Evolutionary conservation across 805 yeast species (phyloP).

Genomic region (Cyberlindnera meyerae): DNA sequence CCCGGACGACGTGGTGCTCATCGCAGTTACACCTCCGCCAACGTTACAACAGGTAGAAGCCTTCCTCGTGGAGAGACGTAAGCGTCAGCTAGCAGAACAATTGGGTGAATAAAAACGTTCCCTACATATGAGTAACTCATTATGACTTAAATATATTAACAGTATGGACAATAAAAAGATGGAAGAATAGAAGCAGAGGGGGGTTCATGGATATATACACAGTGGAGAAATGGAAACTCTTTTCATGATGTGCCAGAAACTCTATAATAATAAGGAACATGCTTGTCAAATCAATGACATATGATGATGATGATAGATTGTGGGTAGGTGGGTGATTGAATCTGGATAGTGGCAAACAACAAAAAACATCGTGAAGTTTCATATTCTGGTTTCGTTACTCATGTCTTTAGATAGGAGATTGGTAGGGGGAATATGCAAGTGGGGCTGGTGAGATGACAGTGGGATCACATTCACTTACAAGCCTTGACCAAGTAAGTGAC

Average conservation of each 20-base stretch:
- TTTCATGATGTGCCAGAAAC: not conserved
- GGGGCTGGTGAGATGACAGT: too few species aligned
- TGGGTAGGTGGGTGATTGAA: not conserved
- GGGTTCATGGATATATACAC: constrained; percentile 4
- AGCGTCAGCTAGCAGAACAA: constrained; percentile 12
- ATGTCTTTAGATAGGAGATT: not conserved
- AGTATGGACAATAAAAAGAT: constrained; percentile 1
- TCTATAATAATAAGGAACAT: not conserved
- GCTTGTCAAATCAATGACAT: too few species aligned
- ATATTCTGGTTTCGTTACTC: constrained; percentile 7
- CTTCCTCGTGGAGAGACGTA: constrained; percentile 17
- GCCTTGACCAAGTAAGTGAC: constrained; percentile 73
- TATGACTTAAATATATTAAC: constrained; percentile 5
- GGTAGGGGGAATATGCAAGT: too few species aligned
- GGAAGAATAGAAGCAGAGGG: too few species aligned
- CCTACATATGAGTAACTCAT: not conserved
- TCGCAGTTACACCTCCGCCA: constrained; percentile 9
- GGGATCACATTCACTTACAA: constrained; percentile 43
- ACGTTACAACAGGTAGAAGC: constrained; percentile 10
- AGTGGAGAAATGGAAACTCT: constrained; percentile 1
- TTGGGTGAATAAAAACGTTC: constrained; percentile 3
- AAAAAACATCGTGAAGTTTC: not conserved
- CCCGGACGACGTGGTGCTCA: not conserved
- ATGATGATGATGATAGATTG: too few species aligned
- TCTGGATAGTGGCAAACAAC: not conserved